Evolutionary conservation across 176 grass and related monocot genomes (phyloP).

Genomic region (Saccharum officinarum): DNA sequence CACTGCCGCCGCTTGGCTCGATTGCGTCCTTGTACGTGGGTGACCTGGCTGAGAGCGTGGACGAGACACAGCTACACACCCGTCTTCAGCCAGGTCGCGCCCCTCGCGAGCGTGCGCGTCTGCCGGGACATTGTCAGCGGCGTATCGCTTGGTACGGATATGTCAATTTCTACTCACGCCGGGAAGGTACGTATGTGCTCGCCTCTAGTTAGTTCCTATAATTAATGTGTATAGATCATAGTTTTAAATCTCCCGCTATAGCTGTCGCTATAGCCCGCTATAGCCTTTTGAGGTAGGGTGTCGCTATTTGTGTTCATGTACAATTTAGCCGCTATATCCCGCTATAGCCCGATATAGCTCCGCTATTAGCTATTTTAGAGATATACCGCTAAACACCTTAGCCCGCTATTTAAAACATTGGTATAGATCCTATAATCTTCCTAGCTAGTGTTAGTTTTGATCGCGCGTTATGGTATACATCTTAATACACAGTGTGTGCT

Average conservation of each 20-base stretch:
- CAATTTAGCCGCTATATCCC: too few species aligned
- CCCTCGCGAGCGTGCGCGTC: conserved; percentile 27
- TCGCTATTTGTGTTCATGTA: too few species aligned
- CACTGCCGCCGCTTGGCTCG: neutral
- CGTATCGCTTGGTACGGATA: conserved; percentile 42
- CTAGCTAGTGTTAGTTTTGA: too few species aligned
- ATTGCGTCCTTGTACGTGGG: conserved; percentile 34
- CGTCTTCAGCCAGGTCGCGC: conserved; percentile 26
- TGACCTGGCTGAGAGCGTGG: conserved; percentile 29
- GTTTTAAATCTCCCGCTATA: too few species aligned
- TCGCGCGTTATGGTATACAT: too few species aligned
- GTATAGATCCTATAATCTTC: too few species aligned
- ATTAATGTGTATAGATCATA: neutral
- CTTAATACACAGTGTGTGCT: neutral
- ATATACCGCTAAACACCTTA: too few species aligned
- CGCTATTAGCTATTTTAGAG: too few species aligned
- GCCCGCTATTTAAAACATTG: too few species aligned
- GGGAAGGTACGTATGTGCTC: conserved; percentile 24
- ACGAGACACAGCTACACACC: conserved; percentile 24
- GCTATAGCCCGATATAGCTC: too few species aligned
- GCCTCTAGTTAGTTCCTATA: neutral
- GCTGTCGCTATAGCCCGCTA: too few species aligned
- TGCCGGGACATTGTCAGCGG: conserved; percentile 26
- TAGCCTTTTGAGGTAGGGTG: too few species aligned
- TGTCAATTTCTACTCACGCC: conserved; percentile 34